Evolutionary conservation across 768 basidiomycete genomes (phyloP), one percentile per base, ranked within the genome.

Genomic region (Podaxis sp.): DNA sequence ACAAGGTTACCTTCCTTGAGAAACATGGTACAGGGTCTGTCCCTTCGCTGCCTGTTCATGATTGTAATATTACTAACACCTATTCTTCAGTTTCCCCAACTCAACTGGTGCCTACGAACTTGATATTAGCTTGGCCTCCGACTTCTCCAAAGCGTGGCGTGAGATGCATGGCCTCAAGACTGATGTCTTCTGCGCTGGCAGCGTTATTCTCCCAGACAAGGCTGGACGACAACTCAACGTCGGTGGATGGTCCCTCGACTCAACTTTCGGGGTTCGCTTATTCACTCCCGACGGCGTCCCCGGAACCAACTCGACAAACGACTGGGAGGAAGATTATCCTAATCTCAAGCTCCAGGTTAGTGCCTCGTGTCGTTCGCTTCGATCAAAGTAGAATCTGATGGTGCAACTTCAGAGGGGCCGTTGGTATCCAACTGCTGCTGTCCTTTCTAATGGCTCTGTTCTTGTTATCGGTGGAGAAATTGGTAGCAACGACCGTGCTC

Each of bases 101-200:
- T 80, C 87, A 3, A 91, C 92, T 15, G 91, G 90, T 8, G 90
- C 89, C 0, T 92, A 91, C 65, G 92, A 93, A 66, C 77, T 93
- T 26, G 91, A 92, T 68, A 71, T 87, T 44, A 85, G 80, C 30
- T 75, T 92, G 38, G 78, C 77, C 0, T 64, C 77, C 63, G 71
- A 83, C 62, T 83, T 82, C 70, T 69, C 67, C 7, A 74, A 80
- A 36, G 83, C 89, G 6, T 93, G 89, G 89, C 87, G 90, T 42
- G 80, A 80, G 64, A 90, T 93, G 88, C 86, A 92, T 64, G 61
- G 59, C 13, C 75, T 91, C 66, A 79, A 90, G 74, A 80, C 88
- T 9, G 89, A 93, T 66, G 89, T 93, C 11, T 93, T 93, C 78
- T 93, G 92, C 70, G 85, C 91, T 3, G 92, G 77, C 9, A 84